Evolutionary conservation across 805 yeast genomes (phyloP).

Genomic region (Wickerhamiella kurtzmanii): DNA sequence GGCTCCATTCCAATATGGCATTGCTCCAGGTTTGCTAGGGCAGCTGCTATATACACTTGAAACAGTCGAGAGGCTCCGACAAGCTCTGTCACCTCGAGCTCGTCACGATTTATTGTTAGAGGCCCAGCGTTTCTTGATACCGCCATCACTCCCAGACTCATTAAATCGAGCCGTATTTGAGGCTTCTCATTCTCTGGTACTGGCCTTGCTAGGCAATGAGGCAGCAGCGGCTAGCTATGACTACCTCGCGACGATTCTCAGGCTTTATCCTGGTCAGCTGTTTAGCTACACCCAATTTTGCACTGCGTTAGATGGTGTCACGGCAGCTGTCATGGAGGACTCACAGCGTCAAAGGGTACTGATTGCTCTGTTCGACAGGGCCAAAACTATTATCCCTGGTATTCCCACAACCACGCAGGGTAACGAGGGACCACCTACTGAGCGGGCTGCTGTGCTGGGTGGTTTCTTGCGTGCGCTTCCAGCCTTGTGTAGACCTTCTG

Average conservation of each 20-base stretch:
- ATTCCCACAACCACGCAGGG: constrained; percentile 26
- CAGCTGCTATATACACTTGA: constrained; percentile 14
- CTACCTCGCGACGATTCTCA: constrained; percentile 36
- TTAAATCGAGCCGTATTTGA: constrained; percentile 29
- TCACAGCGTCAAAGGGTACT: constrained; percentile 29
- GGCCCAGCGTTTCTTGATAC: constrained; percentile 10
- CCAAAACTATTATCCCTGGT: constrained; percentile 25
- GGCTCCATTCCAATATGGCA: constrained; percentile 8
- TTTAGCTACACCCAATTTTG: constrained; percentile 43
- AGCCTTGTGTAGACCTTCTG: constrained; percentile 31
- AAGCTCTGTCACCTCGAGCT: constrained; percentile 5
- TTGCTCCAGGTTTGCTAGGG: constrained; percentile 8
- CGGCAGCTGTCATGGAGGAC: constrained; percentile 33
- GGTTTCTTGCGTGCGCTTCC: constrained; percentile 41
- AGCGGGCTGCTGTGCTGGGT: constrained; percentile 36
- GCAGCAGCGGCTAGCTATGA: constrained; percentile 21
- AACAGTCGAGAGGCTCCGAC: constrained; percentile 14
- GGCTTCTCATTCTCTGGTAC: constrained; percentile 49
- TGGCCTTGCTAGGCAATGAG: constrained; percentile 23
- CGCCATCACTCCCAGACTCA: constrained; percentile 20
- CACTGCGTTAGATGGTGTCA: constrained; percentile 33
- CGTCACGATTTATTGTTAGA: constrained; percentile 10
- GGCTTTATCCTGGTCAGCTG: constrained; percentile 40
- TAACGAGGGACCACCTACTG: constrained; percentile 21
- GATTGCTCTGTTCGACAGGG: constrained; percentile 29